These are phyloP conservation scores for Oxytropis ochrocephala DNA, from an alignment of 306 rosid genomes.

Conservation along the genomic window DNA sequence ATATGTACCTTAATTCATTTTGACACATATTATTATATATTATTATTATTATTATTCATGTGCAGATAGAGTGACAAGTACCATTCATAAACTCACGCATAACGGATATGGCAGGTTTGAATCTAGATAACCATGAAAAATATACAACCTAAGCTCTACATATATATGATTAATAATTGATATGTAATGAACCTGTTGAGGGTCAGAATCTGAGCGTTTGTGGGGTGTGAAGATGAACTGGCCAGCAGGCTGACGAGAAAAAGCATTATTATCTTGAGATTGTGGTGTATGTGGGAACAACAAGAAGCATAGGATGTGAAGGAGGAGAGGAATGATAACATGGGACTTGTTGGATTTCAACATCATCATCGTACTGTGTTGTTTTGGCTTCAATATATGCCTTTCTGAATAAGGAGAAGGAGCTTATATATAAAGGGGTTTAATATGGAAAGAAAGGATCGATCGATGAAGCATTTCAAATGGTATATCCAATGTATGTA, in stretches of 20 bases:
- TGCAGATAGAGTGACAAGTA: too few species aligned
- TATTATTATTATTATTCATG: too few species aligned
- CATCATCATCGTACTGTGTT: not conserved
- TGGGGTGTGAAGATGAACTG: conserved; percentile 24
- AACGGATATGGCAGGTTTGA: too few species aligned
- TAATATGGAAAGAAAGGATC: not conserved
- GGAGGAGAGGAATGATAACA: conserved; percentile 7
- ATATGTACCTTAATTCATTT: conserved; percentile 41
- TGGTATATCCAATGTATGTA: not conserved
- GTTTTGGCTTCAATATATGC: not conserved
- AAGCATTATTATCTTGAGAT: conserved; percentile 5
- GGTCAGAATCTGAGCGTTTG: conserved; percentile 28
- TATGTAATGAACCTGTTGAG: conserved; percentile 32
- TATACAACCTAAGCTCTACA: too few species aligned
- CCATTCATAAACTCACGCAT: too few species aligned
- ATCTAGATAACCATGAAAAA: too few species aligned
- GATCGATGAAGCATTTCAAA: not conserved
- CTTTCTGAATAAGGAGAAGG: not conserved
- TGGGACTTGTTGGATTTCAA: not conserved
- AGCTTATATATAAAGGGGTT: not conserved
- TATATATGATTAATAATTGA: too few species aligned
- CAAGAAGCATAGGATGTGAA: conserved; percentile 2
- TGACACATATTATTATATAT: too few species aligned
- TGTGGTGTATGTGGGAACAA: conserved; percentile 19
- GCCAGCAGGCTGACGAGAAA: conserved; percentile 33